phyloP scores from a whole-genome alignment of 2,329 filamentous ascomycete species.

The Trichoderma simmonsii region DNA sequence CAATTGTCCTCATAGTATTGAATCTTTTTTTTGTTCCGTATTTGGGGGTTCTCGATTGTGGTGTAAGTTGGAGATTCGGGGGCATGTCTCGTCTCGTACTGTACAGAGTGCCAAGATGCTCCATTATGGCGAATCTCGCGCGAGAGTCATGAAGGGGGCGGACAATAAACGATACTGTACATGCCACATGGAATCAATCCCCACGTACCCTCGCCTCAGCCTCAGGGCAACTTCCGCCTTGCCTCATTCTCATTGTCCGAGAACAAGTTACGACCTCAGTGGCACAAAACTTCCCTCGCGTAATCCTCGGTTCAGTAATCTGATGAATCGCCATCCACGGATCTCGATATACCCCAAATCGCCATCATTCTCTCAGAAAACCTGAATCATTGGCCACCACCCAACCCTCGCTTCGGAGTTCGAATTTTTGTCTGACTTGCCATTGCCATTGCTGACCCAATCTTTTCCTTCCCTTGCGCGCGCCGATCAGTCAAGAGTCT shows the following conservation, averaged over 20 bases:
- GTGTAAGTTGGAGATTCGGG: not conserved
- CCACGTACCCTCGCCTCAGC: not conserved
- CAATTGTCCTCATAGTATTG: not conserved
- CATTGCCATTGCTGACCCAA: not conserved
- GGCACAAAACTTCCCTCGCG: not conserved
- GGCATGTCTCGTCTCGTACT: not conserved
- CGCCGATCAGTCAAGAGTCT: slow-evolving; percentile 10
- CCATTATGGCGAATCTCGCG: not conserved
- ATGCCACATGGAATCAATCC: not conserved
- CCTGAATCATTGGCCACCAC: not conserved
- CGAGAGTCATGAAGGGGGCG: not conserved
- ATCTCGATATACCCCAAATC: not conserved
- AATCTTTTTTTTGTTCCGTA: not conserved
- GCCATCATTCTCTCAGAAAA: not conserved
- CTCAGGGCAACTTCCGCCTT: not conserved
- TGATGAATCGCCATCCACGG: not conserved
- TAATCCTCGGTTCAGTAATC: not conserved
- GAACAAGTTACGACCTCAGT: not conserved
- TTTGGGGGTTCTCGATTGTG: not conserved
- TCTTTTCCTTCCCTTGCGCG: not conserved
- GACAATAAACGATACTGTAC: not conserved
- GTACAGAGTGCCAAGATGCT: not conserved
- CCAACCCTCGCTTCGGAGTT: not conserved
- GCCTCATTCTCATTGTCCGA: not conserved
- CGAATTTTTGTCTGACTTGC: not conserved